phyloP scores from a whole-genome alignment of 1,284 basidiomycete genomes.

The Fomitiporia mediterranea region DNA sequence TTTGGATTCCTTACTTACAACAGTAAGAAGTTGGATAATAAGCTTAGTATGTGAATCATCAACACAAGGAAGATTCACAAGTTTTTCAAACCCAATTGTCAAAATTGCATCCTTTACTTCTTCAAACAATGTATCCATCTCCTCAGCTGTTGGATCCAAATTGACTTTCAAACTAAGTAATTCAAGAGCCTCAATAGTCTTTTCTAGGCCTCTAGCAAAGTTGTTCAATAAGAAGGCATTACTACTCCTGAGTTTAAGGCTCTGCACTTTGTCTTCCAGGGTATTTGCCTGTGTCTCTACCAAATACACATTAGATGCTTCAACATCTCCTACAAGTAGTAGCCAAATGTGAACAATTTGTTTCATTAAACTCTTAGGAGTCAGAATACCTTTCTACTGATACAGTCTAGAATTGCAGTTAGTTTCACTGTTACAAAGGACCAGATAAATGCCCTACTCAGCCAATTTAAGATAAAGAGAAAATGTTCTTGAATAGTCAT shows the following conservation, averaged over 20 bases:
- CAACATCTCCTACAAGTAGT: constrained; percentile 43
- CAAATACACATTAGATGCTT: constrained; percentile 46
- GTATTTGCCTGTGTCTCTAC: constrained; percentile 46
- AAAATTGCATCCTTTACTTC: constrained; percentile 65
- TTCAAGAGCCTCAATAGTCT: constrained; percentile 55
- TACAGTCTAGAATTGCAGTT: constrained; percentile 38
- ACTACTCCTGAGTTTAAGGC: constrained; percentile 53
- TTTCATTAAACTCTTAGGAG: not conserved
- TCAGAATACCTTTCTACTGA: constrained; percentile 52
- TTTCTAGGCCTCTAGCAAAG: constrained; percentile 50
- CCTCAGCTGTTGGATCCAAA: constrained; percentile 43
- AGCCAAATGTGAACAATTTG: not conserved
- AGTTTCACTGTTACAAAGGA: not conserved
- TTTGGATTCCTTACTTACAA: constrained; percentile 44
- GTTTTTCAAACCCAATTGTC: constrained; percentile 61
- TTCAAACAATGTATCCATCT: constrained; percentile 59
- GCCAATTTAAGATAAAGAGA: constrained; percentile 51
- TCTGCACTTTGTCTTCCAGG: constrained; percentile 50
- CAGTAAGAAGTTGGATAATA: constrained; percentile 58
- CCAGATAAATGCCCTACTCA: constrained; percentile 39
- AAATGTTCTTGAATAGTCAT: constrained; percentile 44
- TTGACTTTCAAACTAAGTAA: constrained; percentile 59
- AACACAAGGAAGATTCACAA: constrained; percentile 55
- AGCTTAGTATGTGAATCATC: constrained; percentile 54
- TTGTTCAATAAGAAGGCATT: constrained; percentile 58